These are phyloP conservation scores for Mollisia scopiformis DNA, from an alignment of 2,329 filamentous ascomycete genomes.

Conservation along the genomic window DNA sequence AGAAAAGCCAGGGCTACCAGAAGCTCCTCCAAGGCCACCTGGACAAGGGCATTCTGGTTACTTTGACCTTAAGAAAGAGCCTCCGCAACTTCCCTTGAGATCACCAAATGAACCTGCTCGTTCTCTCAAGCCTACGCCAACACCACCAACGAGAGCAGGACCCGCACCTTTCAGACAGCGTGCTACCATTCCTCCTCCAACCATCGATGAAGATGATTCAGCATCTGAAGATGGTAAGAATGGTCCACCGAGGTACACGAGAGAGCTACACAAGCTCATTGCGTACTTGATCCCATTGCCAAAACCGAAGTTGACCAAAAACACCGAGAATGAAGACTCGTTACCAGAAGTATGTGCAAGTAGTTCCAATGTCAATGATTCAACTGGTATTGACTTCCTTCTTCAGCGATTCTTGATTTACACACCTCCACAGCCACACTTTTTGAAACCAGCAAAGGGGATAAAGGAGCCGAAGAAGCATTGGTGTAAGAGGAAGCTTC, in stretches of 20 bases:
- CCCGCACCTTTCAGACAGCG: slow-evolving; percentile 1
- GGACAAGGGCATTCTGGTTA: background rate
- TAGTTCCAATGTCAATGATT: background rate
- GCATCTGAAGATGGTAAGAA: background rate
- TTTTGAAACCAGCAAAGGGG: slow-evolving; percentile 14
- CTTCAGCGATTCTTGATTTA: slow-evolving; percentile 16
- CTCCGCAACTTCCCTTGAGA: background rate
- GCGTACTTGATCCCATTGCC: slow-evolving; percentile 20
- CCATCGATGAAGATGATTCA: background rate
- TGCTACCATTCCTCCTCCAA: background rate
- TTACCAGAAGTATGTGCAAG: slow-evolving; percentile 2
- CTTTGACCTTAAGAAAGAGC: background rate
- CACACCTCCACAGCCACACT: slow-evolving; percentile 17
- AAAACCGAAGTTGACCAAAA: slow-evolving; percentile 9
- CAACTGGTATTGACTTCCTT: background rate
- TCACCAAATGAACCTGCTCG: background rate
- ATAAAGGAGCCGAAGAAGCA: slow-evolving; percentile 16
- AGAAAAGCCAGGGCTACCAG: background rate
- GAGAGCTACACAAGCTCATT: slow-evolving; percentile 15
- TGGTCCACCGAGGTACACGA: slow-evolving; percentile 6
- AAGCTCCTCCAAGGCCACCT: background rate
- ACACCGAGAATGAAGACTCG: background rate
- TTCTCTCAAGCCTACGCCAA: background rate
- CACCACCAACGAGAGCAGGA: background rate
- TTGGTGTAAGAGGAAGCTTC: slow-evolving; percentile 11